Conservation (phyloP, 169 alveolate species). For the Plasmodium berghei region DNA sequence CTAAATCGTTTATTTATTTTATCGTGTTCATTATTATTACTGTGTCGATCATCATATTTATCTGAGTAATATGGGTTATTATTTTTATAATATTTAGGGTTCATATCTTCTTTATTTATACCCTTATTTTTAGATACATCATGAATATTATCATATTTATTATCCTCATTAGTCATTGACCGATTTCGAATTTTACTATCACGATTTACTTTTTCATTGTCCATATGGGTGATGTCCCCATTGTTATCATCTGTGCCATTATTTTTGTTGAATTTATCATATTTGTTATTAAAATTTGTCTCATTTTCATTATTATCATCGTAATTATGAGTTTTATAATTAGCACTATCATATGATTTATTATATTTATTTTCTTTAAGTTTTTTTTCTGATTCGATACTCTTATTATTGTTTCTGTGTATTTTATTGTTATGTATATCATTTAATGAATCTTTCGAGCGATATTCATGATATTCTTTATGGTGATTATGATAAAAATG, state of each 20-base stretch:
- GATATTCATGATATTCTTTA: too few species aligned
- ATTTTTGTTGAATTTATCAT: background rate
- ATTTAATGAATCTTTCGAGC: too few species aligned
- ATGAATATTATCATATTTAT: background rate
- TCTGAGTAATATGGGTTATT: background rate
- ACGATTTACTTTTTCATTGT: background rate
- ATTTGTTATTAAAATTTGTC: background rate
- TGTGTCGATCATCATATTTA: background rate
- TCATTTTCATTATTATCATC: background rate
- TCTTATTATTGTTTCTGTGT: too few species aligned
- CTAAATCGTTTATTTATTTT: background rate
- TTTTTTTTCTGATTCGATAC: background rate
- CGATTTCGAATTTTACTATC: background rate
- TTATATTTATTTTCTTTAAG: background rate
- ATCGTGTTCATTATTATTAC: background rate
- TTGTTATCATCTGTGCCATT: background rate
- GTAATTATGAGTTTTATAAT: background rate
- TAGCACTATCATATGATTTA: background rate
- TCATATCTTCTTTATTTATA: background rate
- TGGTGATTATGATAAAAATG: too few species aligned
- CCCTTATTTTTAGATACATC: slow-evolving; percentile 1
- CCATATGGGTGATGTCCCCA: background rate
- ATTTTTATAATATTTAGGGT: background rate
- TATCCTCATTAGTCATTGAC: background rate
- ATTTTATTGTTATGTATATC: too few species aligned